These are phyloP conservation scores for Samsoniella hepiali DNA, from an alignment of 2,329 filamentous ascomycete genomes.

Conservation along the genomic window DNA sequence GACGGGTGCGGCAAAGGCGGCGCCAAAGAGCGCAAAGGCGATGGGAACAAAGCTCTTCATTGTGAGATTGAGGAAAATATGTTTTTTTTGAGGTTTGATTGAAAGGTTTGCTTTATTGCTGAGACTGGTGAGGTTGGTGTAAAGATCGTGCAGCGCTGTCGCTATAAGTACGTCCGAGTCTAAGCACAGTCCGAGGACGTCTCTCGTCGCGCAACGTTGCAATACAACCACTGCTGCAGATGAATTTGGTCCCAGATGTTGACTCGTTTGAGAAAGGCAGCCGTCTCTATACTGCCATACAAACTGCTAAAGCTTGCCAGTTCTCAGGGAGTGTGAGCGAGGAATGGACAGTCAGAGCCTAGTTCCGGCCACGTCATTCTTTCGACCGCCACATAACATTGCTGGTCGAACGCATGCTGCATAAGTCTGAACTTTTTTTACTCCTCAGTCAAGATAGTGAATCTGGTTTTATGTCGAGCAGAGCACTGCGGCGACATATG, in stretches of 20 bases:
- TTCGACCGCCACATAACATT: no score
- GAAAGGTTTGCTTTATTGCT: background rate
- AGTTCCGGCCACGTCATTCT: no score
- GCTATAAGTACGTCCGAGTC: background rate
- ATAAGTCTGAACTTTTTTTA: no score
- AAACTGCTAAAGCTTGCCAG: background rate
- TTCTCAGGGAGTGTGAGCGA: background rate
- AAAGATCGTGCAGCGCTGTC: background rate
- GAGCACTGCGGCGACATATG: no score
- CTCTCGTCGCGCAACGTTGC: background rate
- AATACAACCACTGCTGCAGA: background rate
- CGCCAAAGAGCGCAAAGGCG: conserved; percentile 16
- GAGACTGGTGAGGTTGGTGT: background rate
- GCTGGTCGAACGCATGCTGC: no score
- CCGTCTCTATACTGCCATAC: background rate
- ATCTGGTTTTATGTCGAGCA: no score
- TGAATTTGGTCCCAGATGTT: background rate
- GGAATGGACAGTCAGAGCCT: no score
- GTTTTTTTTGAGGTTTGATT: background rate
- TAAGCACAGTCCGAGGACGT: background rate
- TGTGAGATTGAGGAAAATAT: background rate
- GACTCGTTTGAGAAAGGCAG: background rate
- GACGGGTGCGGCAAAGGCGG: conserved; percentile 14
- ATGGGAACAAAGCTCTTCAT: conserved; percentile 17
- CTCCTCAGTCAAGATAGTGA: no score